Evolutionary conservation across 441 rosid species (phyloP).

Genomic region (Bocquillonia castaneifolia): DNA sequence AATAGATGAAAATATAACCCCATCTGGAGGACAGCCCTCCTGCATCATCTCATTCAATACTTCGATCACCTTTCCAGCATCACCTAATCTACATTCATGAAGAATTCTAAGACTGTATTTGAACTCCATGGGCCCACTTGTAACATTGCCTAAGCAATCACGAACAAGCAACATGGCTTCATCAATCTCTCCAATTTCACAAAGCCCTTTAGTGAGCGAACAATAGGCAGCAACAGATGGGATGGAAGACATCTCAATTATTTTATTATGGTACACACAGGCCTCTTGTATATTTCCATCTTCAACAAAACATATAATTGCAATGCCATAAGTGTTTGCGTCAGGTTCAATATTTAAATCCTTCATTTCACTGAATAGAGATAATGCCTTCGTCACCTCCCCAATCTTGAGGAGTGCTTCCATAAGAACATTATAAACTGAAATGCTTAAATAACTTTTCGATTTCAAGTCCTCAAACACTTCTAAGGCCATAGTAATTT

Average conservation of each 20-base stretch:
- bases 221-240: slow-evolving; percentile 64
- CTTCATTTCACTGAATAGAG: slow-evolving; percentile 54
- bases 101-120: slow-evolving; percentile 56
- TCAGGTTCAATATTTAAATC: slow-evolving; percentile 44
- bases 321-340: slow-evolving; percentile 51
- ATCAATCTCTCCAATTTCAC: slow-evolving; percentile 77
- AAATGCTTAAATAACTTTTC: slow-evolving; percentile 53
- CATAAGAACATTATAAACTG: slow-evolving; percentile 62
- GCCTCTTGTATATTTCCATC: slow-evolving; percentile 21
- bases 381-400: slow-evolving; percentile 48
- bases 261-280: slow-evolving; percentile 58
- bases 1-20: slow-evolving; percentile 56
- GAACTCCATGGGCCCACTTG: slow-evolving; percentile 71
- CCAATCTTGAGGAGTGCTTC: slow-evolving; percentile 49
- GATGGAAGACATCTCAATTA: slow-evolving; percentile 58
- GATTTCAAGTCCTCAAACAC: slow-evolving; percentile 52
- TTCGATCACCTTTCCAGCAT: slow-evolving; percentile 54
- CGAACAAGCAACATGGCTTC: slow-evolving; percentile 75
- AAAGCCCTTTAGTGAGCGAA: slow-evolving; percentile 65
- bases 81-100: slow-evolving; percentile 54
- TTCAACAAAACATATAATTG: slow-evolving; percentile 29
- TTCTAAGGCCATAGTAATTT: slow-evolving; percentile 45
- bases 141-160: slow-evolving; percentile 69
- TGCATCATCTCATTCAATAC: slow-evolving; percentile 72
- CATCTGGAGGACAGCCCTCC: slow-evolving; percentile 54